Evolutionary conservation across 176 grass and related monocot genomes (phyloP).

Genomic region (Juncus effusus): DNA sequence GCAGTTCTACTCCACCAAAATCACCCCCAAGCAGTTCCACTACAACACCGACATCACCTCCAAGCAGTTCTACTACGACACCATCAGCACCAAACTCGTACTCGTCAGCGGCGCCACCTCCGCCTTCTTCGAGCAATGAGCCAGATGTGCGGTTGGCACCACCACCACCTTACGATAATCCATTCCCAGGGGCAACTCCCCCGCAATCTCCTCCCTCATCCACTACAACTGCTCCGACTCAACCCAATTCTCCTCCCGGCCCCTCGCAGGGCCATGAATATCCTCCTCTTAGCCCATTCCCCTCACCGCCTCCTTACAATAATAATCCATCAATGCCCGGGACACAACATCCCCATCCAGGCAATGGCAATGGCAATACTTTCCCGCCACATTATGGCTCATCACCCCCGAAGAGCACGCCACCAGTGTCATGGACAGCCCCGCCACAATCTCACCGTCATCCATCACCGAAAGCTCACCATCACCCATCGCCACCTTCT

Average conservation of each 20-base stretch:
- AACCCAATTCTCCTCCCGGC: conserved; percentile 31
- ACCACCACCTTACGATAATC: conserved; percentile 2
- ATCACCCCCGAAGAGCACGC: neutral
- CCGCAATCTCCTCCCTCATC: conserved; percentile 20
- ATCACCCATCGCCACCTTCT: conserved; percentile 43
- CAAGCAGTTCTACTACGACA: neutral
- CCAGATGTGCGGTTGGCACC: conserved; percentile 22
- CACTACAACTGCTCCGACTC: neutral
- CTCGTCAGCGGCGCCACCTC: conserved; percentile 20
- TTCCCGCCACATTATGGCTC: conserved; percentile 11
- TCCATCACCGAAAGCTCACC: conserved; percentile 13
- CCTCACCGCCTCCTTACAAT: conserved; percentile 19
- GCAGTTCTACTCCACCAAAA: neutral
- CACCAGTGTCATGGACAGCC: neutral
- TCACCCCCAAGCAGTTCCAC: neutral
- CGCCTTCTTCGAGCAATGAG: neutral
- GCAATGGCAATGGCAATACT: neutral
- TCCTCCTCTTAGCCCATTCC: conserved; percentile 1
- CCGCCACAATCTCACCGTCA: neutral
- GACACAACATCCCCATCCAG: conserved; percentile 18
- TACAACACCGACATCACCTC: neutral
- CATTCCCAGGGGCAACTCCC: neutral
- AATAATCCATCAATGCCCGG: conserved; percentile 19
- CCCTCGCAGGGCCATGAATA: conserved; percentile 10
- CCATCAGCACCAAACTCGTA: conserved; percentile 22